Percentiles rank a stretch among this genome's conserved stretches.
These are phyloP conservation scores for Daldinia decipiens DNA, from an alignment of 495 filamentous ascomycete species.

Conservation along the genomic window DNA sequence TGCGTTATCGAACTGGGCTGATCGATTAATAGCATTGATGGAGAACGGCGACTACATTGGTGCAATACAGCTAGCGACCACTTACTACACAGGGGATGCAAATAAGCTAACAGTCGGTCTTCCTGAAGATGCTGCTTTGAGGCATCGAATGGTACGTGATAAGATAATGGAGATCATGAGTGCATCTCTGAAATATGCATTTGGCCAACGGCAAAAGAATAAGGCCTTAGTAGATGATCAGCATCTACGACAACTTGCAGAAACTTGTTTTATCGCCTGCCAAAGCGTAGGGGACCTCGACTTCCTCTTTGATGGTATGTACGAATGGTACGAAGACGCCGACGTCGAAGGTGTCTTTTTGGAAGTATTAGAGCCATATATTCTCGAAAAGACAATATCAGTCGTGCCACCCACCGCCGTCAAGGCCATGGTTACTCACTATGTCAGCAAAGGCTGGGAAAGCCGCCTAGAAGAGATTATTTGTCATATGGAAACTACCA, in stretches of 20 bases:
- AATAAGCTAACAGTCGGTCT: conserved; percentile 94
- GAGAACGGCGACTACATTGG: conserved; percentile 93
- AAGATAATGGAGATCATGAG: conserved; percentile 94
- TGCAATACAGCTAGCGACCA: conserved; percentile 88
- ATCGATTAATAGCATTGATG: conserved; percentile 93
- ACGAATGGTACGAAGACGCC: conserved; percentile 85
- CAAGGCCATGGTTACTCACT: conserved; percentile 85
- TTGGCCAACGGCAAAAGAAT: conserved; percentile 68
- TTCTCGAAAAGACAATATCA: conserved; percentile 79
- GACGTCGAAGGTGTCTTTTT: conserved; percentile 79
- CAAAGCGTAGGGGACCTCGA: conserved; percentile 77
- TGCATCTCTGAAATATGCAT: conserved; percentile 90
- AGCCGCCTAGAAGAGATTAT: conserved; percentile 91
- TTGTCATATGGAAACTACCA: conserved; percentile 88
- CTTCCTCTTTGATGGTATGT: conserved; percentile 91
- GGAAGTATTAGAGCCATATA: conserved; percentile 84
- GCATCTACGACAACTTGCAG: conserved; percentile 80
- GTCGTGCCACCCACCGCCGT: conserved; percentile 83
- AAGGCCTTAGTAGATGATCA: conserved; percentile 61
- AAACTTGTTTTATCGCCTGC: conserved; percentile 84
- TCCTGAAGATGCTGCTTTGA: conserved; percentile 79
- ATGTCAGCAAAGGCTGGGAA: conserved; percentile 74
- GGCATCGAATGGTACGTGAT: conserved; percentile 86
- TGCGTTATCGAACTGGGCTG: conserved; percentile 96
- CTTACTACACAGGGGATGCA: conserved; percentile 87